Base-by-base conservation (phyloP, 306 rosid species). In the Neltuma alba region DNA sequence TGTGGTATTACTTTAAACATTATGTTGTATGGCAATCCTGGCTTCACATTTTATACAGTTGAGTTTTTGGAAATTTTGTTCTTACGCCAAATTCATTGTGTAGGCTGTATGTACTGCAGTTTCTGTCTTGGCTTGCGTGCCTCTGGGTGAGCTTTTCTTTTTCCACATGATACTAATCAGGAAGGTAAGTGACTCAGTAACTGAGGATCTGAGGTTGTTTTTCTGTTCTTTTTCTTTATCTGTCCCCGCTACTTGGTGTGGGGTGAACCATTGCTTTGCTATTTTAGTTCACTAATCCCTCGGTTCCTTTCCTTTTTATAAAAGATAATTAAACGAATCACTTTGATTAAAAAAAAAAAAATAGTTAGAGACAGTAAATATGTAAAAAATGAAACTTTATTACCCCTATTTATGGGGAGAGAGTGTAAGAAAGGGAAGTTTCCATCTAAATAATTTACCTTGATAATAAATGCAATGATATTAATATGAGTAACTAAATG, bases 101-200 rank as follows among this genome's bases (percentile, higher is more conserved):
- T 77, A 94, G 99, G 97, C 89, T 30, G 47, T 94, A 58, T 92
- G 97, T 72, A 92, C 99, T 48, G 92, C 90, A 79, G 97, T 94
- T 81, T 94, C 99, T 78, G 52, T 94, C 85, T 88, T 94, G 83
- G 99, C 99, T 55, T 92, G 97, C 65, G 88, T 94, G 81, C 98
- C 99, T 58, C 50, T 94, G 89, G 83, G 97, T 40, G 99, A 94
- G 87, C 95, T 94, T 47, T 92, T 92, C 97, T 94, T 94, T 87
- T 94, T 94, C 91, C 99, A 94, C 92, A 85, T 94, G 92, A 91
- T 94, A 82, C 88, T 94, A 44, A 94, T 94, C 78, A 86, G 94
- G 87, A 94, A 94, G 99, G 99, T 92, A 86, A 89, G 95, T 87
- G 79, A 57, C 83, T 91, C 81, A 84, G 90, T 86, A 64, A 61